Evolutionary conservation across 129 eudicot species (phyloP).

Genomic region (Calendula officinalis): DNA sequence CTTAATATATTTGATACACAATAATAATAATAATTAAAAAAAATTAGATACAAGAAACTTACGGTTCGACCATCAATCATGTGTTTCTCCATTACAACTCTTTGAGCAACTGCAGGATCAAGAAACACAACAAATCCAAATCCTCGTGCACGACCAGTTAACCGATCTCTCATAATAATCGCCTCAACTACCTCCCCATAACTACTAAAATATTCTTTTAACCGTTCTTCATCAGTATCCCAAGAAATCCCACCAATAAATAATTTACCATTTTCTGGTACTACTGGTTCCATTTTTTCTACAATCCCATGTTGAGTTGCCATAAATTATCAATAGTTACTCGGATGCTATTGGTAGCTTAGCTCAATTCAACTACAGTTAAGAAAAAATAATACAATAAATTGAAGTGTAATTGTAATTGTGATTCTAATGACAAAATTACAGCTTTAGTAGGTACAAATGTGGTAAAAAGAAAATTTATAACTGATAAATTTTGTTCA

Average conservation of each 20-base stretch:
- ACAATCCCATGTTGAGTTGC: constrained; percentile 31
- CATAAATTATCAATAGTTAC: constrained; percentile 23
- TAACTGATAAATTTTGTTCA: no score
- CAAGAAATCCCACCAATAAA: constrained; percentile 91
- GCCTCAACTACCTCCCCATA: constrained; percentile 77
- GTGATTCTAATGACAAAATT: neutral
- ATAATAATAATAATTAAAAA: no score
- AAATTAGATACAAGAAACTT: constrained; percentile 31
- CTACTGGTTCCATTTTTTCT: constrained; percentile 50
- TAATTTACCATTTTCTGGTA: constrained; percentile 61
- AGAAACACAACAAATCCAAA: constrained; percentile 83
- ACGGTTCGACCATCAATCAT: constrained; percentile 83
- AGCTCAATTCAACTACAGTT: constrained; percentile 25
- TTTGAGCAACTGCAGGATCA: constrained; percentile 71
- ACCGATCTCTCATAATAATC: constrained; percentile 82
- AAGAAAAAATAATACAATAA: neutral
- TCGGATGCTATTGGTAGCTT: constrained; percentile 12
- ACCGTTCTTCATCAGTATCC: constrained; percentile 85
- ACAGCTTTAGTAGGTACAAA: neutral
- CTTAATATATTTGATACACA: no score
- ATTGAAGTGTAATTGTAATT: neutral
- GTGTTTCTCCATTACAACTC: constrained; percentile 79
- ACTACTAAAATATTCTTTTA: constrained; percentile 62
- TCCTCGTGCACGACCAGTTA: constrained; percentile 83
- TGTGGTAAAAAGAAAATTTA: no score